Evolutionary conservation across 108 stramenopile genomes (phyloP).

Genomic region (Skeletonema tropicum): DNA sequence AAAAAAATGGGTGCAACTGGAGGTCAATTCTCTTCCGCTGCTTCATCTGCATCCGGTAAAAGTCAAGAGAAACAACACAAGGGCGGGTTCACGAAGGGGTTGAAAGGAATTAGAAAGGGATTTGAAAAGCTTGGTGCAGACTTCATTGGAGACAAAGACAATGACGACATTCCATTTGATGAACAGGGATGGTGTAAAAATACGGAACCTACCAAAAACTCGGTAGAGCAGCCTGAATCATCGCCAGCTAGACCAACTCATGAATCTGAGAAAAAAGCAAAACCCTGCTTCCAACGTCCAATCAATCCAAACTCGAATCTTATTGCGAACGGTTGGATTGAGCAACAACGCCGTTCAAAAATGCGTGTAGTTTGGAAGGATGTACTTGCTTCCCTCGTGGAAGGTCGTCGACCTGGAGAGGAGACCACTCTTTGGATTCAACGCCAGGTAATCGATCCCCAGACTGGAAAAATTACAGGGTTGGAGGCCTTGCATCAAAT

Average conservation of each 20-base stretch:
- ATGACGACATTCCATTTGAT: slow-evolving; percentile 35
- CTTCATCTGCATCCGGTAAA: slow-evolving; percentile 2
- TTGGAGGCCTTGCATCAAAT: slow-evolving; percentile 88
- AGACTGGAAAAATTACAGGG: slow-evolving; percentile 58
- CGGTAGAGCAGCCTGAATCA: neutral
- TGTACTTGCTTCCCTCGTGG: slow-evolving; percentile 76
- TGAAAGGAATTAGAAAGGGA: slow-evolving; percentile 51
- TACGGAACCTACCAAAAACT: neutral
- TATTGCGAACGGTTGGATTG: slow-evolving; percentile 87
- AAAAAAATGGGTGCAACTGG: slow-evolving; percentile 17
- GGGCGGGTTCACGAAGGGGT: slow-evolving; percentile 19
- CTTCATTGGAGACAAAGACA: slow-evolving; percentile 13
- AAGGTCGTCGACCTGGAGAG: slow-evolving; percentile 76
- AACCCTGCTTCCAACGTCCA: slow-evolving; percentile 76
- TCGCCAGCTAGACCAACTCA: neutral
- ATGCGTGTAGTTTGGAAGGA: slow-evolving; percentile 88
- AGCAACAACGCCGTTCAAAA: slow-evolving; percentile 85
- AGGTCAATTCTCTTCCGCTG: slow-evolving; percentile 34
- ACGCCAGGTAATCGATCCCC: slow-evolving; percentile 68
- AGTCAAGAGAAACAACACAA: slow-evolving; percentile 7
- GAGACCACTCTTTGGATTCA: slow-evolving; percentile 92
- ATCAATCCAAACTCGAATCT: slow-evolving; percentile 70
- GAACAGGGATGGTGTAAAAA: slow-evolving; percentile 44
- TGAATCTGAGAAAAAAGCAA: slow-evolving; percentile 26
- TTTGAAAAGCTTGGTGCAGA: slow-evolving; percentile 39